Percentiles rank a stretch among this genome's conserved stretches.
These are phyloP conservation scores for Luffa aegyptiaca DNA, from an alignment of 306 rosid species.

Conservation along the genomic window DNA sequence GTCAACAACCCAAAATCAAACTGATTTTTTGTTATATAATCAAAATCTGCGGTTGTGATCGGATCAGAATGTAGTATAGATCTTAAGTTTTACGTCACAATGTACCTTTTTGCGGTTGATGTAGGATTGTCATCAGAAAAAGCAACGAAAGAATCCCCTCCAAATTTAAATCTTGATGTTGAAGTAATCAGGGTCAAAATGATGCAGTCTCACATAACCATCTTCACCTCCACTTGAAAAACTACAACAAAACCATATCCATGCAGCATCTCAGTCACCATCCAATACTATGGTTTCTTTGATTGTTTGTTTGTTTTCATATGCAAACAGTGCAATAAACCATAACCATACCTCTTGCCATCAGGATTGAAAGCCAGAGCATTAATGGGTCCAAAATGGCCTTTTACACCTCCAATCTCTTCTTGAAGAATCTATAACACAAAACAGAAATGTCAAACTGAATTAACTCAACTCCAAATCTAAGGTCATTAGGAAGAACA, in stretches of 20 bases:
- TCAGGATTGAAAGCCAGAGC: slow-evolving; percentile 93
- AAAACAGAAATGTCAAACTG: background rate
- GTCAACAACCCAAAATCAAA: too few species aligned
- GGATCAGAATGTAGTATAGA: too few species aligned
- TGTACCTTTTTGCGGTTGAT: too few species aligned
- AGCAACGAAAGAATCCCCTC: background rate
- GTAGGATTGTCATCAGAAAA: background rate
- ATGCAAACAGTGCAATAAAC: background rate
- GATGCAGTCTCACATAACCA: slow-evolving; percentile 87
- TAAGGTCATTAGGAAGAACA: background rate
- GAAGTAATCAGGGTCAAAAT: slow-evolving; percentile 87
- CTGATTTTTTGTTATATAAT: too few species aligned
- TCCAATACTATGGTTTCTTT: background rate
- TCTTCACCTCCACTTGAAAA: slow-evolving; percentile 98
- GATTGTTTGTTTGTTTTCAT: background rate
- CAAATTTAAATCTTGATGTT: slow-evolving; percentile 54
- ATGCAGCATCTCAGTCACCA: too few species aligned
- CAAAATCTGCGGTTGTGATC: too few species aligned
- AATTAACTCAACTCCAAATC: background rate
- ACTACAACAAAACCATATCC: slow-evolving; percentile 17
- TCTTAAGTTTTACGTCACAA: too few species aligned
- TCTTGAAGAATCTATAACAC: slow-evolving; percentile 73
- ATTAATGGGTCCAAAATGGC: slow-evolving; percentile 97
- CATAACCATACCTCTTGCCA: slow-evolving; percentile 63
- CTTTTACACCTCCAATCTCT: slow-evolving; percentile 97